Conservation (phyloP, 306 rosid species). For the Heteromeles arbutifolia region DNA sequence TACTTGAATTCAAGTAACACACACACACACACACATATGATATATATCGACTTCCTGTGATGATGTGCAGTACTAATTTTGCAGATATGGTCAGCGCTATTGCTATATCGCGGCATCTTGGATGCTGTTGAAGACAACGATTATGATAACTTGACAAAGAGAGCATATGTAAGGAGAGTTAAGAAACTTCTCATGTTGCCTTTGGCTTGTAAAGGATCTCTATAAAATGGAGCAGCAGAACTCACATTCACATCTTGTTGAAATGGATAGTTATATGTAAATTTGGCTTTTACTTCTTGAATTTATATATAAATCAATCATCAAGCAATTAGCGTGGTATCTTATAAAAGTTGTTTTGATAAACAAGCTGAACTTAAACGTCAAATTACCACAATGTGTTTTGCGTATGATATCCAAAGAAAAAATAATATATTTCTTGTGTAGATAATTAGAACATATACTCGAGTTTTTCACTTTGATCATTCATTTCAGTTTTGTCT, state of each 20-base stretch:
- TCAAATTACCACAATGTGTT: not conserved
- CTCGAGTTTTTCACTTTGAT: no score
- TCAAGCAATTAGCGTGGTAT: not conserved
- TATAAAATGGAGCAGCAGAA: not conserved
- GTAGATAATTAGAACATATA: no score
- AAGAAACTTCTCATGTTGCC: constrained; percentile 61
- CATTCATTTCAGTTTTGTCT: no score
- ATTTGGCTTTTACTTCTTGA: not conserved
- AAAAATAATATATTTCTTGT: no score
- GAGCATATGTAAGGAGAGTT: constrained; percentile 58
- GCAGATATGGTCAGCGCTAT: constrained; percentile 78
- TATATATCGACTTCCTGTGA: no score
- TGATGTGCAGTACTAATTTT: constrained; percentile 8
- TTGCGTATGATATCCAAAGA: no score
- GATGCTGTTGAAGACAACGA: constrained; percentile 75
- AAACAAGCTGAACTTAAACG: not conserved
- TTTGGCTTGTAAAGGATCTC: constrained; percentile 55
- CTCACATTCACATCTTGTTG: not conserved
- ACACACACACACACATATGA: no score
- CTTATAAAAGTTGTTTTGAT: not conserved
- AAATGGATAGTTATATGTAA: not conserved
- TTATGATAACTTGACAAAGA: constrained; percentile 65
- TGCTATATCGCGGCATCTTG: constrained; percentile 60
- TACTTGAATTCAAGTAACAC: no score
- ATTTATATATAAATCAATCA: not conserved